These are phyloP conservation scores for Ceratocystiopsis sp. DNA, from an alignment of 2,329 filamentous ascomycete genomes.

Conservation along the genomic window DNA sequence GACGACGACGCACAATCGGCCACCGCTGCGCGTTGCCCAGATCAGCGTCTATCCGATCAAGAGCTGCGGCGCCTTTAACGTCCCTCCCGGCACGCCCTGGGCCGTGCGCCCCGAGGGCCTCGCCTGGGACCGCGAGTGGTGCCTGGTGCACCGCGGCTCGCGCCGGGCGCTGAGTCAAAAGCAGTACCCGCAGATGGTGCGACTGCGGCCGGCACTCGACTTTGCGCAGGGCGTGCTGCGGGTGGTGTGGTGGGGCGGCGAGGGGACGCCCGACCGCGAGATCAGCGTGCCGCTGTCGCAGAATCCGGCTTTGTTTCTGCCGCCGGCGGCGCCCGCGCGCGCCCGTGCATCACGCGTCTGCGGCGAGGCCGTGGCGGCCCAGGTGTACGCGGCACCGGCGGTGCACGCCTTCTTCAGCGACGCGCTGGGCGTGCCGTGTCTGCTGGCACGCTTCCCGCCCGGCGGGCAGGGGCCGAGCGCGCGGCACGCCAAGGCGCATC, in stretches of 20 bases:
- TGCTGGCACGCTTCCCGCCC: slow-evolving; percentile 67
- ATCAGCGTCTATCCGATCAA: slow-evolving; percentile 83
- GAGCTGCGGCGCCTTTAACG: slow-evolving; percentile 65
- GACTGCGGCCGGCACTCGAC: slow-evolving; percentile 61
- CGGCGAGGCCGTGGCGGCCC: slow-evolving; percentile 57
- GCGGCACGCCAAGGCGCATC: slow-evolving; percentile 55
- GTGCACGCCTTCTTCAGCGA: slow-evolving; percentile 65
- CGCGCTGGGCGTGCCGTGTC: slow-evolving; percentile 61
- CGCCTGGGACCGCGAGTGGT: slow-evolving; percentile 95
- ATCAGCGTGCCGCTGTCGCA: slow-evolving; percentile 48
- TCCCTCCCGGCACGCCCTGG: slow-evolving; percentile 52
- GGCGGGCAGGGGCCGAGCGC: slow-evolving; percentile 40
- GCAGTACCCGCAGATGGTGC: slow-evolving; percentile 69
- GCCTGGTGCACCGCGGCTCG: slow-evolving; percentile 72
- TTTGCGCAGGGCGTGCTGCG: slow-evolving; percentile 47
- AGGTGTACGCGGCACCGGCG: slow-evolving; percentile 47
- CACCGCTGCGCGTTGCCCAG: slow-evolving; percentile 13
- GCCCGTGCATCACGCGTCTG: slow-evolving; percentile 53
- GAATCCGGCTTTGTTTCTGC: slow-evolving; percentile 38
- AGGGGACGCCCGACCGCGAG: slow-evolving; percentile 13
- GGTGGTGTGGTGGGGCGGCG: slow-evolving; percentile 32
- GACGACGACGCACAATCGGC: background rate
- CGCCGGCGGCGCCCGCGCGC: slow-evolving; percentile 16
- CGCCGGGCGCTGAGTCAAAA: slow-evolving; percentile 80
- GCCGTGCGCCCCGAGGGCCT: slow-evolving; percentile 66